A percentile compares a stretch with the other conserved stretches of the same genome.
phyloP scores from a whole-genome alignment of 2,329 filamentous ascomycete species.

The Ceratocystis smalleyi region DNA sequence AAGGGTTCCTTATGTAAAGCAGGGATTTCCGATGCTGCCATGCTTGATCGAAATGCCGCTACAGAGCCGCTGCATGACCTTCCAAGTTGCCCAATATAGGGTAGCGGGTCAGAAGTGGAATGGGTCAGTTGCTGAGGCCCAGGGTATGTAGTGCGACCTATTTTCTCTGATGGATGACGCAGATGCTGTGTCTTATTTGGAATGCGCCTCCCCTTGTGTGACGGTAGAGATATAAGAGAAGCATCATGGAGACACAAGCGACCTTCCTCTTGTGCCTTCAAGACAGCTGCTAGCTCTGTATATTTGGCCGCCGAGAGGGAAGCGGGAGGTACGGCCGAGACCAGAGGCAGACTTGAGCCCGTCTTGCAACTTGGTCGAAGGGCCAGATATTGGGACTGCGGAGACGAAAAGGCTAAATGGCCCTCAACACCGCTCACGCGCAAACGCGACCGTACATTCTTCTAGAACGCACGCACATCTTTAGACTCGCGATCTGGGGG shows the following conservation, averaged over 20 bases:
- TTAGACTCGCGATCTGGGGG: slow-evolving; percentile 10
- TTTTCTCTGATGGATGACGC: background rate
- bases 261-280: background rate
- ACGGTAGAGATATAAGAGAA: background rate
- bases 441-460: slow-evolving; percentile 16
- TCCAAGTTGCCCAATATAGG: background rate
- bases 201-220: background rate
- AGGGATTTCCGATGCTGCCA: background rate
- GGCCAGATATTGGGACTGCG: background rate
- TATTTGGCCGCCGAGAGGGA: background rate
- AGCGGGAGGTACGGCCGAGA: background rate
- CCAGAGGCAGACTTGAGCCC: background rate
- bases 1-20: background rate
- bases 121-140: background rate
- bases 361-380: background rate
- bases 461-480: slow-evolving; percentile 18
- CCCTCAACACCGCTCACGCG: slow-evolving; percentile 14
- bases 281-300: background rate
- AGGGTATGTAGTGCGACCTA: background rate
- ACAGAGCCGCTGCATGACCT: background rate
- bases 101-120: background rate
- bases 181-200: background rate
- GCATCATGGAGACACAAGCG: background rate
- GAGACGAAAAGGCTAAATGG: background rate
- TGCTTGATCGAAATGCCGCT: background rate